Conservation (phyloP, 495 filamentous ascomycete genomes). For the Penicillium ucsense region DNA sequence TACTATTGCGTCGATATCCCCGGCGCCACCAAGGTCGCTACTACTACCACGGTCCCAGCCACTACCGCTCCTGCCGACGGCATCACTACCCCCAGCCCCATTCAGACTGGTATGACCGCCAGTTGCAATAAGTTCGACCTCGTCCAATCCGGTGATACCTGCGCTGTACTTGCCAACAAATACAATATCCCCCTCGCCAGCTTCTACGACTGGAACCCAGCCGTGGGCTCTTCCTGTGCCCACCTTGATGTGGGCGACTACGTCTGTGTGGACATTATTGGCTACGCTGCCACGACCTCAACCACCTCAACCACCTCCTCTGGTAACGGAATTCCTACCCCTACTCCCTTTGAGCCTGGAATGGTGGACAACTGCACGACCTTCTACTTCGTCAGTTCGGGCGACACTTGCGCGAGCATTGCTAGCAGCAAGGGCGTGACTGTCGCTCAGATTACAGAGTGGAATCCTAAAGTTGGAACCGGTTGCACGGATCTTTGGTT, state of each 20-base stretch:
- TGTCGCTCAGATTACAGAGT: too few species aligned
- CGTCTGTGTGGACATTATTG: background rate
- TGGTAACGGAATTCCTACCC: too few species aligned
- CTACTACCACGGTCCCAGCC: too few species aligned
- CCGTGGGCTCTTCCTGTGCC: background rate
- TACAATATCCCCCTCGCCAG: background rate
- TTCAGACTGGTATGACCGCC: background rate
- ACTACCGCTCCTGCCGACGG: background rate
- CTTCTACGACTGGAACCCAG: background rate
- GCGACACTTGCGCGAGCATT: too few species aligned
- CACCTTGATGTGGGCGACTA: background rate
- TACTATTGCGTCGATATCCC: too few species aligned
- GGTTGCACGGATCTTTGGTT: too few species aligned
- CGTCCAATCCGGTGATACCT: background rate
- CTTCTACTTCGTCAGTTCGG: too few species aligned
- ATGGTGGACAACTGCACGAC: too few species aligned
- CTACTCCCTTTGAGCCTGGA: too few species aligned
- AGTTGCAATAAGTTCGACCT: background rate
- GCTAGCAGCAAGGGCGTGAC: too few species aligned
- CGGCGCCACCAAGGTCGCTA: too few species aligned
- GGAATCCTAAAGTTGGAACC: too few species aligned
- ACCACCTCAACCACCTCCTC: background rate
- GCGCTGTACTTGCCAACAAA: background rate
- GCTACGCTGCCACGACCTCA: background rate
- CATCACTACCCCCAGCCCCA: background rate